A percentile compares a stretch with the other conserved stretches of the same genome.
phyloP scores from a whole-genome alignment of 352 stramenopile species.

The Globisporangium solare region DNA sequence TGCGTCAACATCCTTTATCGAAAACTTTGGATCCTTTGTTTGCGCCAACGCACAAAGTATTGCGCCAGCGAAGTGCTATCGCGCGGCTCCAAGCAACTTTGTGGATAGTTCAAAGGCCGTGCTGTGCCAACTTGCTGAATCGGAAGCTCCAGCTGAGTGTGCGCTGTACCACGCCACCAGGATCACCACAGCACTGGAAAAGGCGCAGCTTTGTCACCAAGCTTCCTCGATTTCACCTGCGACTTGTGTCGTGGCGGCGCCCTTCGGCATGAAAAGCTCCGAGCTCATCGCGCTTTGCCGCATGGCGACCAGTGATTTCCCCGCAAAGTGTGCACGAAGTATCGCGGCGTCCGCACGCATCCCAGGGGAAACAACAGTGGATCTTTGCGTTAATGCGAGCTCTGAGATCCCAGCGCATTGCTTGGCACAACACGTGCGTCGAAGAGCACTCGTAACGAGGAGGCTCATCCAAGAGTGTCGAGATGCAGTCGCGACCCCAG shows the following conservation, averaged over 20 bases:
- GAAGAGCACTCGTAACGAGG: constrained; percentile 15
- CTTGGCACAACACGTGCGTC: constrained; percentile 29
- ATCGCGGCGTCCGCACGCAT: constrained; percentile 23
- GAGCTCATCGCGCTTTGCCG: constrained; percentile 39
- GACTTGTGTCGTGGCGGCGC: constrained; percentile 28
- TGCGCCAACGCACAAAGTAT: constrained; percentile 22
- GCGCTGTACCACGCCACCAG: constrained; percentile 19
- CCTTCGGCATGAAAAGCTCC: constrained; percentile 32
- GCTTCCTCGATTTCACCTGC: constrained; percentile 24
- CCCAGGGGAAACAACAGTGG: constrained; percentile 22
- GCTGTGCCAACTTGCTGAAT: constrained; percentile 35
- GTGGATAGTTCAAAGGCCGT: constrained; percentile 27
- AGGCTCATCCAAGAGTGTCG: constrained; percentile 31
- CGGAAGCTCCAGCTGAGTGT: constrained; percentile 30
- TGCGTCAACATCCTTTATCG: constrained; percentile 2
- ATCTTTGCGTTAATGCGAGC: constrained; percentile 26
- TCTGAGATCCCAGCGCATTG: constrained; percentile 42
- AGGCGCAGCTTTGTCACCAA: constrained; percentile 29
- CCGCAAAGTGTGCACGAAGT: constrained; percentile 35
- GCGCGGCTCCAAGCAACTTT: constrained; percentile 25
- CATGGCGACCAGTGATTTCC: constrained; percentile 19
- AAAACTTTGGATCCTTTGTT: constrained; percentile 11
- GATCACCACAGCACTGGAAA: constrained; percentile 13
- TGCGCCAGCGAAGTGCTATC: constrained; percentile 36
- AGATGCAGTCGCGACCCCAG: constrained; percentile 14